A percentile compares a stretch with the other conserved stretches of the same genome.
Evolutionary conservation across 495 filamentous ascomycete genomes (phyloP).

Genomic region (Patellaria atrata): DNA sequence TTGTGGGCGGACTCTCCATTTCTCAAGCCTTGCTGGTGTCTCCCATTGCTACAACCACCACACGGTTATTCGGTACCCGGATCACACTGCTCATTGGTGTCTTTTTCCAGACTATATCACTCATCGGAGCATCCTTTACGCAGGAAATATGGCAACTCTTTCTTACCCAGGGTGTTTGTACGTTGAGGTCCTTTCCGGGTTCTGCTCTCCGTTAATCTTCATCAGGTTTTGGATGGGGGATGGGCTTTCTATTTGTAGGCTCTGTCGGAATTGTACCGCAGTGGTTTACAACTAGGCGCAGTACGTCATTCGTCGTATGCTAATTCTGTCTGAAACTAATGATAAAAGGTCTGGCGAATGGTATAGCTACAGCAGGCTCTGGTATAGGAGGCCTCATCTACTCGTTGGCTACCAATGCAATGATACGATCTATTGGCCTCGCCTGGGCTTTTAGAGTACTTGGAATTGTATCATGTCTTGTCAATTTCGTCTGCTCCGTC

Average conservation of each 20-base stretch:
- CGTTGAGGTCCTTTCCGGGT: too few species aligned
- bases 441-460: conserved; percentile 57
- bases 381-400: conserved; percentile 58
- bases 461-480: conserved; percentile 42
- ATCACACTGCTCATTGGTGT: conserved; percentile 31
- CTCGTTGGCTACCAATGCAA: conserved; percentile 37
- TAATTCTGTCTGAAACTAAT: too few species aligned
- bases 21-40: conserved; percentile 34
- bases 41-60: conserved; percentile 31
- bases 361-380: conserved; percentile 56
- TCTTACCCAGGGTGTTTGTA: conserved; percentile 61
- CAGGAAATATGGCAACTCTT: conserved; percentile 39
- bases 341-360: conserved; percentile 62
- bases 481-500: conserved; percentile 42
- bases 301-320: too few species aligned
- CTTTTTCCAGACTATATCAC: conserved; percentile 26
- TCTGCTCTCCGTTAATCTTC: too few species aligned
- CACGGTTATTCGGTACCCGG: conserved; percentile 27
- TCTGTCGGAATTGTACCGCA: conserved; percentile 59
- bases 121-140: conserved; percentile 36
- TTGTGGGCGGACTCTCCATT: conserved; percentile 40
- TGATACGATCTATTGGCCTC: conserved; percentile 46
- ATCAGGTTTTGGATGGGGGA: conserved; percentile 59
- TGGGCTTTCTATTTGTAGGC: conserved; percentile 64
- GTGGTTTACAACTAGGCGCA: conserved; percentile 59